A percentile compares a stretch with the other conserved stretches of the same genome.
Conservation (phyloP, 495 filamentous ascomycete genomes). For the Hypoxylon lienhwacheense region DNA sequence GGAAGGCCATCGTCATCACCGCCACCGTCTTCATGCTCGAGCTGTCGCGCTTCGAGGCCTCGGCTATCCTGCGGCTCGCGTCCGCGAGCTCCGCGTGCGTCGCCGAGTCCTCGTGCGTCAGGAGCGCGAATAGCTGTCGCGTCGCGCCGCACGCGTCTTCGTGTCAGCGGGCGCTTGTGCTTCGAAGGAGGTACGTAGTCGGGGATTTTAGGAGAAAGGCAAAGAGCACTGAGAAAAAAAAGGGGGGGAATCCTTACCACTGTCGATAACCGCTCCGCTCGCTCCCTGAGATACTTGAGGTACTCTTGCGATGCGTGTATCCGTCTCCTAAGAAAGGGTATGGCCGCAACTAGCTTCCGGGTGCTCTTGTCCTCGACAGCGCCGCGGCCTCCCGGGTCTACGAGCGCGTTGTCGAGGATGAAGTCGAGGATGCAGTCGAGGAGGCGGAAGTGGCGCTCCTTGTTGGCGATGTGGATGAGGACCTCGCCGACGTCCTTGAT, state of each 20-base stretch:
- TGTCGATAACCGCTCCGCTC: conserved; percentile 29
- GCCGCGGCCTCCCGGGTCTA: neutral
- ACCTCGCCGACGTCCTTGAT: conserved; percentile 29
- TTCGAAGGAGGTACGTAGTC: no score
- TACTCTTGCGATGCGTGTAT: conserved; percentile 32
- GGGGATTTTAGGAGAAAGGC: neutral
- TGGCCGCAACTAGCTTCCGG: conserved; percentile 13
- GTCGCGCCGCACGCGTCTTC: neutral
- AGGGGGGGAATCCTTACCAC: conserved; percentile 16
- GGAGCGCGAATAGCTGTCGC: conserved; percentile 30
- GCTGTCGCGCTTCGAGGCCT: conserved; percentile 41
- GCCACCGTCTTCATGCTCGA: conserved; percentile 44
- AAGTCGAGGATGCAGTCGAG: conserved; percentile 16
- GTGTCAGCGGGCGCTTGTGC: neutral
- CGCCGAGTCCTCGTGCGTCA: conserved; percentile 35
- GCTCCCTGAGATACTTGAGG: conserved; percentile 29
- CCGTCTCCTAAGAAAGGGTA: conserved; percentile 25
- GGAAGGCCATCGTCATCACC: conserved; percentile 44
- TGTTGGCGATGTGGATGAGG: conserved; percentile 24
- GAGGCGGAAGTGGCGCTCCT: conserved; percentile 25
- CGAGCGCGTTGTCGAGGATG: conserved; percentile 14
- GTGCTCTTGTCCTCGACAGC: neutral
- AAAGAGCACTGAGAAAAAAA: neutral
- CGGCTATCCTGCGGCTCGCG: conserved; percentile 33
- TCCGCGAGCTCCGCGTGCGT: conserved; percentile 27